Evolutionary conservation across 352 stramenopile genomes (phyloP).

Genomic region (Globisporangium iwayamae): DNA sequence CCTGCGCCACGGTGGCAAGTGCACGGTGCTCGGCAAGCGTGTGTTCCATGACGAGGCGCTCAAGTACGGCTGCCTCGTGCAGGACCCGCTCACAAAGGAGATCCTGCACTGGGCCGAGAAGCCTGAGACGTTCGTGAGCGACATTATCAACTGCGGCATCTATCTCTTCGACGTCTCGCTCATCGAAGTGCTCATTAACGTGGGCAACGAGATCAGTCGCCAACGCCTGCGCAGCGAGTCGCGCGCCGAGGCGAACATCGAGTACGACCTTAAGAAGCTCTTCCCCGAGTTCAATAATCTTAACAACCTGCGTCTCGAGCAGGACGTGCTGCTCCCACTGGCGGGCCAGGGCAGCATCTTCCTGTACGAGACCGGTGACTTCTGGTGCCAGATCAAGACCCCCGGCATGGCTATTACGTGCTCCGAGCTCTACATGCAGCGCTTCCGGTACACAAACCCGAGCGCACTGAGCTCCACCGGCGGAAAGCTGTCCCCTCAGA

Average conservation of each 20-base stretch:
- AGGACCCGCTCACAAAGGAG: constrained; percentile 70
- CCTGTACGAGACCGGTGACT: constrained; percentile 81
- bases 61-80: constrained; percentile 87
- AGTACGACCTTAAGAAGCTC: constrained; percentile 83
- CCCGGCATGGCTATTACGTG: constrained; percentile 88
- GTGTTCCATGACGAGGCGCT: constrained; percentile 88
- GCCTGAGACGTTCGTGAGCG: constrained; percentile 87
- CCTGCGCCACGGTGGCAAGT: constrained; percentile 62
- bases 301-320: constrained; percentile 79
- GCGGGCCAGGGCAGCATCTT: constrained; percentile 73
- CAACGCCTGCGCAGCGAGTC: constrained; percentile 77
- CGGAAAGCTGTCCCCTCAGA: constrained; percentile 79
- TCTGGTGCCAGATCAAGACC: constrained; percentile 91
- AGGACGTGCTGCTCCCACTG: constrained; percentile 80
- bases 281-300: constrained; percentile 87
- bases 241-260: constrained; percentile 58
- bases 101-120: constrained; percentile 89
- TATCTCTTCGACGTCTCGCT: constrained; percentile 85
- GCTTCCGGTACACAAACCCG: constrained; percentile 88
- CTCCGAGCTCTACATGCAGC: constrained; percentile 90
- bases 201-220: constrained; percentile 78
- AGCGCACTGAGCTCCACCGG: constrained; percentile 72
- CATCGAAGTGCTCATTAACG: constrained; percentile 69
- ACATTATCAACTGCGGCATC: constrained; percentile 90
- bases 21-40: constrained; percentile 82